Conservation (phyloP, 2,329 filamentous ascomycete species). For the Aurifilum marmelostoma region DNA sequence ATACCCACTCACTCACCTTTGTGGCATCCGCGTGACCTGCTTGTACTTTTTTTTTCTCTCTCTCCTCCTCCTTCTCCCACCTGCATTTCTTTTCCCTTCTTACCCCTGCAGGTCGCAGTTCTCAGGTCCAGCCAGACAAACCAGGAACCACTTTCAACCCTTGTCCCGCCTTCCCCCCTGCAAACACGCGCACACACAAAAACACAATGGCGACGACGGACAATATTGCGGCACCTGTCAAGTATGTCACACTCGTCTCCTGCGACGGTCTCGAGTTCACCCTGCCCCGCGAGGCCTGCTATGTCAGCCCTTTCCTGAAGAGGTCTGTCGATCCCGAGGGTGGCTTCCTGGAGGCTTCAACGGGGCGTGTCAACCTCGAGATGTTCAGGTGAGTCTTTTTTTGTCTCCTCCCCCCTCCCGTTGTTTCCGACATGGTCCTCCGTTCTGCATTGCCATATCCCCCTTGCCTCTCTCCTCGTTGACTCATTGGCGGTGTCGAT, state of each 20-base stretch:
- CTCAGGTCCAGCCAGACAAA: not conserved
- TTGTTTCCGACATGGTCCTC: constrained; percentile 9
- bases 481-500: constrained; percentile 32
- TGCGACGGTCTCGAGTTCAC: constrained; percentile 78
- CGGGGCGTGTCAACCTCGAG: constrained; percentile 67
- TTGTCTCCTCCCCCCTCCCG: too few relatives aligned
- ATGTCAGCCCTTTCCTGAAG: constrained; percentile 72
- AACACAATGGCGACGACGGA: not conserved
- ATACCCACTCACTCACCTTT: not conserved
- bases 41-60: not conserved
- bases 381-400: constrained; percentile 69
- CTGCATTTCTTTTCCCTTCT: not conserved
- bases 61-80: too few relatives aligned
- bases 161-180: not conserved
- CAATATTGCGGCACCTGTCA: constrained; percentile 44
- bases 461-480: constrained; percentile 10
- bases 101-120: not conserved
- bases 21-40: not conserved
- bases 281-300: constrained; percentile 70
- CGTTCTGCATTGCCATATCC: constrained; percentile 1
- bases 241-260: constrained; percentile 79
- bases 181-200: not conserved
- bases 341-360: constrained; percentile 66
- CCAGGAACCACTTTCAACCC: not conserved
- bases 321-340: constrained; percentile 73